phyloP scores from a whole-genome alignment of 2,329 filamentous ascomycete genomes.

The Cladosporium sp. region DNA sequence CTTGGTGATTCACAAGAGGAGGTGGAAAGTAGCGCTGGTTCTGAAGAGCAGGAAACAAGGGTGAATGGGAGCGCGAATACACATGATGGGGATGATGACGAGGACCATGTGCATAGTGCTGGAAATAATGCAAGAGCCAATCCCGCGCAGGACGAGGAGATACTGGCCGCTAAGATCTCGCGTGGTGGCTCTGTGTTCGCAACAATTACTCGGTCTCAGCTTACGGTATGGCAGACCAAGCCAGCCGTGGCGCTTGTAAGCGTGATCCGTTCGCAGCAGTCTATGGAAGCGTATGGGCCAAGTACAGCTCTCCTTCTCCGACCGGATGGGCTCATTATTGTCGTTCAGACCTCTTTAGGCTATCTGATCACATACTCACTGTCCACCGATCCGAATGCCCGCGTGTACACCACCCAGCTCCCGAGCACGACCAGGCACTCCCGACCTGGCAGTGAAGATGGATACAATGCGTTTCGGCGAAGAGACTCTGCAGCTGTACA shows the following conservation, averaged over 20 bases:
- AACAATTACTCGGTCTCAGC: slow-evolving; percentile 75
- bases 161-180: slow-evolving; percentile 72
- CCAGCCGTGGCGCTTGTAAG: slow-evolving; percentile 85
- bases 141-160: slow-evolving; percentile 35
- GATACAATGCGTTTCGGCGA: slow-evolving; percentile 25
- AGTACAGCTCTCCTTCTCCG: slow-evolving; percentile 82
- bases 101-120: background rate
- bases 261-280: slow-evolving; percentile 75
- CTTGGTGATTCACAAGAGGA: slow-evolving; percentile 15
- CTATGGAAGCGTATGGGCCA: slow-evolving; percentile 75
- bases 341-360: slow-evolving; percentile 79
- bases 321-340: slow-evolving; percentile 86
- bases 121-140: background rate
- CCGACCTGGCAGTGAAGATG: slow-evolving; percentile 47
- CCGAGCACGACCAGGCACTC: slow-evolving; percentile 48
- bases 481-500: slow-evolving; percentile 26
- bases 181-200: slow-evolving; percentile 80
- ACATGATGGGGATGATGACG: background rate
- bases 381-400: slow-evolving; percentile 74
- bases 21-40: background rate
- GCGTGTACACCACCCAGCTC: slow-evolving; percentile 82
- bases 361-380: slow-evolving; percentile 94
- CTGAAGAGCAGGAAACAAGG: slow-evolving; percentile 8
- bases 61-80: background rate
- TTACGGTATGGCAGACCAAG: slow-evolving; percentile 96